Base-by-base conservation (phyloP, 1,139 yeast genomes). In the Pichia sp. region DNA sequence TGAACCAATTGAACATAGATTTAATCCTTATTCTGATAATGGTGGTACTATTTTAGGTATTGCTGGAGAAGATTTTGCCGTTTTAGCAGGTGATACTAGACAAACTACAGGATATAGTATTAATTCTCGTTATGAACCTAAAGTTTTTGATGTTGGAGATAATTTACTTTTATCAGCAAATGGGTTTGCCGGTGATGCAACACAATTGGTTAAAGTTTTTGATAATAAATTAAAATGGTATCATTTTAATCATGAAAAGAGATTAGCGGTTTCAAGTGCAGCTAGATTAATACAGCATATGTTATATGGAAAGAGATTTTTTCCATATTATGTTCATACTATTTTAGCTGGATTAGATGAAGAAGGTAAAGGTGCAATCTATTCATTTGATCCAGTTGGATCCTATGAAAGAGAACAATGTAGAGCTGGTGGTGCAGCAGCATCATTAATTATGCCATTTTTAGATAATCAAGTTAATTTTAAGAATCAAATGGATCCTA, bases 31-130 rank as follows among this genome's bases (percentile, higher is more conserved):
- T 68, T 72, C 93, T 38, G 96, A 91, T 63, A 88, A 89, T 58
- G 99, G 99, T 53, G 99, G 99, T 56, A 89, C 97, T 7, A 91
- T 89, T 44, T 69, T 91, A 52, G 99, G 97, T 46, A 91, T 91
- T 64, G 96, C 98, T 3, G 98, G 99, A 37, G 86, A 86, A 60
- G 97, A 91, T 64, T 91, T 88, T 59, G 96, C 96, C 24, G 93
- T 91, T 31, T 72, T 91, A 48, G 98, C 99, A 1, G 97, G 98
- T 38, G 98, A 93, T 63, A 91, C 99, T 18, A 82, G 99, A 69
- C 95, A 85, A 61, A 88, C 95, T 7, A 82, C 84, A 28, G 98
- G 96, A 27, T 91, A 87, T 66, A 81, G 88, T 49, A 93, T 91
- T 64, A 88, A 91, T 62, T 80, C 96, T 18, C 78, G 99, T 59